Base-by-base conservation (phyloP, 768 basidiomycete species). In the Podaxis pistillaris region DNA sequence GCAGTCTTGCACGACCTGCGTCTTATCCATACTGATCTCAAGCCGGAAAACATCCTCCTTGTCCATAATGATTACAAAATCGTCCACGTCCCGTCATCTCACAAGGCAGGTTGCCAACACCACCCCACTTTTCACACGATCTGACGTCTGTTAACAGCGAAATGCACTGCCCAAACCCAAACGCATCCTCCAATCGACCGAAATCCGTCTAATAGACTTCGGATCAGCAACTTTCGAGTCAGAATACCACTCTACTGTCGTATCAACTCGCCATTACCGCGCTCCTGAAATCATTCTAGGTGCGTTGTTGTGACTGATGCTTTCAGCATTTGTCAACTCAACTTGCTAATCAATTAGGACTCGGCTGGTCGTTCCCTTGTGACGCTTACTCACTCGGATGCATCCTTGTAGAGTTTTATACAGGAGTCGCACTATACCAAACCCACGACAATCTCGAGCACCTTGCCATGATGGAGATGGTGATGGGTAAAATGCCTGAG, bases 381-480 rank as follows among this genome's bases (percentile, higher is more conserved):
- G 97, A 99, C 76, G 93, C 94, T 36, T 99, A 97, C 77, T 99
- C 97, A 17, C 83, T 99, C 56, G 97, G 97, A 6, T 99, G 97
- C 76, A 99, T 99, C 68, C 86, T 99, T 26, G 96, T 99, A 62
- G 97, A 99, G 74, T 98, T 99, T 74, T 96, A 87, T 78, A 99
- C 97, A 17, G 97, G 97, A 28, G 87, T 94, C 37, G 97, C 97
- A 7, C 84, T 99, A n/a, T 99, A 97, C 78, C 97, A 99, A 75
- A 98, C 97, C 0, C 97, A 98, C 70, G 96, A 98, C 76, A 98
- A 99, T 73, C 84, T 98, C 8, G 97, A 99, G 74, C 97, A 99
- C 75, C 86, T 99, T 13, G 97, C 96, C 44, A 99, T 99, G 97
- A 99, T 99, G 97, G 96, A 98, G 73, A 89, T 92, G 73, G 97